phyloP scores from a whole-genome alignment of 2,329 filamentous ascomycete species.

The Neophaeococcomyces aloes region DNA sequence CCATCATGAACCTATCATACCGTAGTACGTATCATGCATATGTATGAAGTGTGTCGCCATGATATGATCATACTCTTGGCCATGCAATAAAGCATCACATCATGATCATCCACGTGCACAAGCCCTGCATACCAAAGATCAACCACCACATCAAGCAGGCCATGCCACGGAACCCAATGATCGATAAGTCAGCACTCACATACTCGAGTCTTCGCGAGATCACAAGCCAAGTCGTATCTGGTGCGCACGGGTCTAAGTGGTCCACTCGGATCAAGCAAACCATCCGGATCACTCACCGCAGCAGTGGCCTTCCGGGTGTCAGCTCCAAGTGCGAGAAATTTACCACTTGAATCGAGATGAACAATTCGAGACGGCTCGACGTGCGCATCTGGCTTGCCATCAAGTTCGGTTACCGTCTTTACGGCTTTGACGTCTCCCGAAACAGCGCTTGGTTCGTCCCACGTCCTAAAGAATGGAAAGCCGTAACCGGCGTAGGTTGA shows the following conservation, averaged over 20 bases:
- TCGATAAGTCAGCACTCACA: too few relatives aligned
- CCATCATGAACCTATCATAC: too few relatives aligned
- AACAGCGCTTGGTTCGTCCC: conserved; percentile 5
- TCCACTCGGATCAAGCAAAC: not conserved
- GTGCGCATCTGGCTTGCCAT: not conserved
- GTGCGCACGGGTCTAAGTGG: not conserved
- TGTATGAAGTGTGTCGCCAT: too few relatives aligned
- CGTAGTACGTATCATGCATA: too few relatives aligned
- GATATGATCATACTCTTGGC: too few relatives aligned
- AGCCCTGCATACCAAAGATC: too few relatives aligned
- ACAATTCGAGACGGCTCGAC: not conserved
- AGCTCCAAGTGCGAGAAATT: too few relatives aligned
- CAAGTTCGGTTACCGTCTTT: not conserved
- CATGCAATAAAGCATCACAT: too few relatives aligned
- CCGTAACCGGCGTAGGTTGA: conserved; percentile 26
- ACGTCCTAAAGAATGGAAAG: conserved; percentile 30
- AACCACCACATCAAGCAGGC: too few relatives aligned
- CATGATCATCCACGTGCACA: too few relatives aligned
- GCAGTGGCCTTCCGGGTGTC: not conserved
- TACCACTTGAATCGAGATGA: not conserved
- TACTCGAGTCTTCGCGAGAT: too few relatives aligned
- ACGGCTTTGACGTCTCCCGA: not conserved
- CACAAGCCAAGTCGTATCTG: not conserved
- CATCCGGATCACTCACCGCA: not conserved
- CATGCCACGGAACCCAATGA: too few relatives aligned